Evolutionary conservation across 768 basidiomycete species (phyloP), one percentile per base, ranked within the genome.

Genomic region (Paxillus rubicundulus): DNA sequence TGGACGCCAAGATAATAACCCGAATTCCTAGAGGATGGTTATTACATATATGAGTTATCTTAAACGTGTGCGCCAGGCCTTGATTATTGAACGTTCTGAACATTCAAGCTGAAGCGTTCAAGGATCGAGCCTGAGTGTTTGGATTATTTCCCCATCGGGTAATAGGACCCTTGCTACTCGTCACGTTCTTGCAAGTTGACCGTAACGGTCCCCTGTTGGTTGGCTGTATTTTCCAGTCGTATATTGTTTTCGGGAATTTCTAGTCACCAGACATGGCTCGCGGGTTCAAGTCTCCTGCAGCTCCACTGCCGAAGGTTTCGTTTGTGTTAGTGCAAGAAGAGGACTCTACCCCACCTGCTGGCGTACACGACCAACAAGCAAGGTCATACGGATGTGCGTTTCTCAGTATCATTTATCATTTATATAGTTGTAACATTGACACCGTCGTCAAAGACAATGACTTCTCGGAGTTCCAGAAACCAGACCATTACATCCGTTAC

Each of bases 401-500:
- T 20, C 32, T 39, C 27, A n/a, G 18, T 41, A 1, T 38, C 21
- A 38, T 30, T 62, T 41, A 1, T 38, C 21, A 38, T 30, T 62
- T 42, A 18, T 24, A 30, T 21, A 10, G 18, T 9, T 50, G 10
- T 50, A 9, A 36, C 47, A 36, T 17, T 58, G 20, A 61, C 53
- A 13, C 34, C 24, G 45, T 72, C 24, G 46, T 72, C 49, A 72
- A 77, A 77, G 80, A 81, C 61, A 81, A 82, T 52, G 85, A 89
- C 60, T 82, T 82, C 62, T 80, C 82, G 10, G 82, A 87, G 36
- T 94, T 92, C 62, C 70, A 72, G 55, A 73, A 85, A 54, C 90
- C 92, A 9, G 89, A 92, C 49, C 82, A 91, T 63, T 97, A 97
- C 66, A 89, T 96, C 64, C 85, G 92, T 39, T 84, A 96, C 66